A percentile compares a stretch with the other conserved stretches of the same genome.
These are phyloP conservation scores for Orbilia oligospora DNA, from an alignment of 2,329 filamentous ascomycete species.

Conservation along the genomic window DNA sequence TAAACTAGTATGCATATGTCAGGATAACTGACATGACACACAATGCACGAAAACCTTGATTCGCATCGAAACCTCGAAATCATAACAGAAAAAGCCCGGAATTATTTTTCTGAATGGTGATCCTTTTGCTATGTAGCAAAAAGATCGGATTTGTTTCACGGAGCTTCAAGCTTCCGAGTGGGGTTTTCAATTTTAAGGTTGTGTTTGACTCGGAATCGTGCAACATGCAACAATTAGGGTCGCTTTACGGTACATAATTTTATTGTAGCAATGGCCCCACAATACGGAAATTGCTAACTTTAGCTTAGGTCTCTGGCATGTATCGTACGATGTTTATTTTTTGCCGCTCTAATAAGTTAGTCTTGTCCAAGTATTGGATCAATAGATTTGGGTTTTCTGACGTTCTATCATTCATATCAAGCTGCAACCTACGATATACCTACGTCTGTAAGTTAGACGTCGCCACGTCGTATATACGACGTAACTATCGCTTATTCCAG, in stretches of 20 bases:
- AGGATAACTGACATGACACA: background rate
- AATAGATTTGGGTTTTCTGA: background rate
- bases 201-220: background rate
- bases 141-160: background rate
- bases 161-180: background rate
- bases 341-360: background rate
- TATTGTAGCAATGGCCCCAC: conserved; percentile 10
- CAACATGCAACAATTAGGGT: background rate
- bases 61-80: background rate
- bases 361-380: background rate
- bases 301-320: background rate
- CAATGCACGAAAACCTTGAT: background rate
- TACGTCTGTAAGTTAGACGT: background rate
- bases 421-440: background rate
- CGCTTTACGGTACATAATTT: background rate
- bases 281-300: background rate
- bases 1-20: too few species aligned
- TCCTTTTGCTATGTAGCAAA: background rate
- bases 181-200: background rate
- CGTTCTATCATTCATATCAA: background rate
- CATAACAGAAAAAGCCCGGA: background rate
- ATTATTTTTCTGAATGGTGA: background rate
- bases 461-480: conserved; percentile 2
- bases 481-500: background rate
- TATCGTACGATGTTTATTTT: background rate